Base-by-base conservation (phyloP, 768 basidiomycete genomes). In the Kwoniella bestiolae region DNA sequence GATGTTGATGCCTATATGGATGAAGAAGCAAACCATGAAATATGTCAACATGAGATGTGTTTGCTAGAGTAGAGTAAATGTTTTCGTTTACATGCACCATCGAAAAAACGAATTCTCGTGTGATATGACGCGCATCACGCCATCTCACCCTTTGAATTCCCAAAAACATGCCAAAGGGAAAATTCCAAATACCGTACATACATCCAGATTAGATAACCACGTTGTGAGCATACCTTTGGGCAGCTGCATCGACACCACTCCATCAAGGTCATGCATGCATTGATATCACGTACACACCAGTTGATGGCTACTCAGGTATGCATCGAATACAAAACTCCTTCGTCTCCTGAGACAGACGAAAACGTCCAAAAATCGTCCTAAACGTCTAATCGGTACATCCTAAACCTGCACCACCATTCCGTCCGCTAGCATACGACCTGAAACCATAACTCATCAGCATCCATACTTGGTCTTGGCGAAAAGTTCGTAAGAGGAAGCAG, bases 381-480 rank as follows among this genome's bases (percentile, higher is more conserved):
- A 3, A 41, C 38, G 38, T 41, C 38, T 34, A 65, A 25, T 55
- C 63, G 16, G 63, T 51, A 46, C 45, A 77, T 9, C 76, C 76
- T 18, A 70, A 46, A 3, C 76, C 76, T 16, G 74, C 76, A 11
- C 76, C 76, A 18, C 49, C 55, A 26, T 61, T 56, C 29, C 66
- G 63, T 5, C 76, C 76, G 57, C 71, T 75, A 3, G 70, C 74
- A 62, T 77, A 77, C 3, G 76, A 72, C 65, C 76, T 65, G 2
- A 2, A 63, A n/a, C 16, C 35, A 49, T 69, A 32, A 26, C 9
- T 44, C 9, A 35, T 66, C 38, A 64, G 64, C 50, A 53, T 28
- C 32, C n/a, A n/a, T 5, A 5, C 25, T n/a, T 16, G 35, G 5
- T 28, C 0, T 16, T 6, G 25, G 1, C 1, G 31, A 16, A 25